Conservation (phyloP, 202 grass and related monocot genomes). For the Musa balbisiana region DNA sequence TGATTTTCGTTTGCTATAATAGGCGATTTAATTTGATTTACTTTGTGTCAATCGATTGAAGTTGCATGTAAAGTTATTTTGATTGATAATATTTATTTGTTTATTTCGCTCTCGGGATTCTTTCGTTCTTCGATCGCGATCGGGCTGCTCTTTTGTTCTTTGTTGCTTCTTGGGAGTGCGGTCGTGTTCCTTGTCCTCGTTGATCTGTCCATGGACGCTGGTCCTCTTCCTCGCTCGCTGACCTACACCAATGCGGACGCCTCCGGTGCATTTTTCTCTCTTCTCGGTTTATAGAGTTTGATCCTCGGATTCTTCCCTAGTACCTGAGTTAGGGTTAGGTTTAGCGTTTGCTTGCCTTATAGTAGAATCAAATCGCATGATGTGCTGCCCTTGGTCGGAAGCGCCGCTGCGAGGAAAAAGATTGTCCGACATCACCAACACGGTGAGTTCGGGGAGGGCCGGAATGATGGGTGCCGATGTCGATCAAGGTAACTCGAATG, state of each 20-base stretch:
- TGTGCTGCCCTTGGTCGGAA: background rate
- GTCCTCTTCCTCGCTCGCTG: background rate
- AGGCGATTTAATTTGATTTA: too few relatives aligned
- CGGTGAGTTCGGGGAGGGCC: background rate
- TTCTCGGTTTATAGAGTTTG: background rate
- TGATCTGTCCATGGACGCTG: background rate
- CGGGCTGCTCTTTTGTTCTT: too few relatives aligned
- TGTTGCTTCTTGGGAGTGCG: too few relatives aligned
- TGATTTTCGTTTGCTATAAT: too few relatives aligned
- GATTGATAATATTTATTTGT: too few relatives aligned
- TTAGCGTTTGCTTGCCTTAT: background rate
- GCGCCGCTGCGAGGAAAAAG: constrained; percentile 34
- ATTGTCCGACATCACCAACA: constrained; percentile 64
- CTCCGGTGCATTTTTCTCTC: background rate
- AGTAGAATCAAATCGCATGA: too few relatives aligned
- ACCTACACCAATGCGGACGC: background rate
- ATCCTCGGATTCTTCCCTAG: background rate
- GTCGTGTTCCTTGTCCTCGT: too few relatives aligned
- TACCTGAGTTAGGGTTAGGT: background rate
- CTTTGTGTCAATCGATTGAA: too few relatives aligned
- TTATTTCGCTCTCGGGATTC: too few relatives aligned
- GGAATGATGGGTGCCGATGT: background rate
- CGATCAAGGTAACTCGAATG: too few relatives aligned
- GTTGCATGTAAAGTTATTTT: too few relatives aligned
- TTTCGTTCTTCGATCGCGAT: too few relatives aligned